These are phyloP conservation scores for Melampsora medusae DNA, from an alignment of 1,284 basidiomycete genomes.

Conservation along the genomic window DNA sequence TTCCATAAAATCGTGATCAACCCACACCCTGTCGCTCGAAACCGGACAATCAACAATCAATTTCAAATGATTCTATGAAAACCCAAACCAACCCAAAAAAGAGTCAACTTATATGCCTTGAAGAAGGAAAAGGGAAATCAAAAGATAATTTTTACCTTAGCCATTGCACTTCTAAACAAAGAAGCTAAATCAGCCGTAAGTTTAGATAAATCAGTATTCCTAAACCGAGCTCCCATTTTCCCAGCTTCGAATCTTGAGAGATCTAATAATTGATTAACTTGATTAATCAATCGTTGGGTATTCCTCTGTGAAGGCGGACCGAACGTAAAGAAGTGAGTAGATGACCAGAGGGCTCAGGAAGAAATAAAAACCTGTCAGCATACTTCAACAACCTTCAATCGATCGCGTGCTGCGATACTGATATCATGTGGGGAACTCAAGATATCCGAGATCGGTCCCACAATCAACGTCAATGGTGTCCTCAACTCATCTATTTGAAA, in stretches of 20 bases:
- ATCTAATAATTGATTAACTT: constrained; percentile 41
- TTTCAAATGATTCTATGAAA: constrained; percentile 22
- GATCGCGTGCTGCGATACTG: constrained; percentile 33
- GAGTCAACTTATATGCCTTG: neutral
- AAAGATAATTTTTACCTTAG: constrained; percentile 2
- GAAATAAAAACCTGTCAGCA: too few species aligned
- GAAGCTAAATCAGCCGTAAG: constrained; percentile 26
- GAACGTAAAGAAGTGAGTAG: neutral
- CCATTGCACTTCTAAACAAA: constrained; percentile 35
- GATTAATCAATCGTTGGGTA: constrained; percentile 42
- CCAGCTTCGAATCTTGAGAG: constrained; percentile 41
- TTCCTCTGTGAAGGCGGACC: constrained; percentile 5
- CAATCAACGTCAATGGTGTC: constrained; percentile 39
- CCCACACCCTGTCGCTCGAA: constrained; percentile 17
- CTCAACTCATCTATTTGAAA: constrained; percentile 32
- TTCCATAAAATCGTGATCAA: constrained; percentile 43
- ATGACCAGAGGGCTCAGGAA: neutral
- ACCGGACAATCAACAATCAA: constrained; percentile 38
- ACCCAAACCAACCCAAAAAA: neutral
- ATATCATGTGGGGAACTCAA: constrained; percentile 26
- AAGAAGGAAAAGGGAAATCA: neutral
- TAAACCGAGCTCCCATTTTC: constrained; percentile 33
- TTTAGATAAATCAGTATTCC: constrained; percentile 25
- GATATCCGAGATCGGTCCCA: constrained; percentile 39
- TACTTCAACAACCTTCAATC: constrained; percentile 39